These are phyloP conservation scores for Gymnopus androsaceus DNA, from an alignment of 1,284 basidiomycete species.

Conservation along the genomic window DNA sequence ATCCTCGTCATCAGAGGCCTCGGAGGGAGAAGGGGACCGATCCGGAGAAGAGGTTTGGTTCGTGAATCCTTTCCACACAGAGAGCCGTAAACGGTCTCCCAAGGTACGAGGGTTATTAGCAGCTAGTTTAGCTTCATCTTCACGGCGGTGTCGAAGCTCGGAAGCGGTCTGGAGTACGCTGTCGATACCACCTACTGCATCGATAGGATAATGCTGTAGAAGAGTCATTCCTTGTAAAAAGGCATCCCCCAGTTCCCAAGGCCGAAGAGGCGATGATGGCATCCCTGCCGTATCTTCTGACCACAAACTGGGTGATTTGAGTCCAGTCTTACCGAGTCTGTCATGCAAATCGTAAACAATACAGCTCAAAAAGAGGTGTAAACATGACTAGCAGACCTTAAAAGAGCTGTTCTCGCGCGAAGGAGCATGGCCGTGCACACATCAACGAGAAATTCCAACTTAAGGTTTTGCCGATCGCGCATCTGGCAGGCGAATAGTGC, in stretches of 20 bases:
- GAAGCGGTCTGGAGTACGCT: conserved; percentile 65
- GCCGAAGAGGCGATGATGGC: conserved; percentile 46
- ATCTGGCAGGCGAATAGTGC: conserved; percentile 61
- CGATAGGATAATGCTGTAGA: conserved; percentile 64
- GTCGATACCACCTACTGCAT: conserved; percentile 67
- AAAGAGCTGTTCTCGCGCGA: conserved; percentile 52
- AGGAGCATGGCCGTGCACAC: conserved; percentile 70
- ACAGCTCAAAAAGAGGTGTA: neutral
- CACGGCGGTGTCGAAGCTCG: conserved; percentile 57
- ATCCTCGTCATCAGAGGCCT: conserved; percentile 33
- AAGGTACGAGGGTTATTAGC: conserved; percentile 43
- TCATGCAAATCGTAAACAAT: neutral
- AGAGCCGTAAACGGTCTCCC: conserved; percentile 57
- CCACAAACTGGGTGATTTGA: conserved; percentile 56
- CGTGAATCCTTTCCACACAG: conserved; percentile 69
- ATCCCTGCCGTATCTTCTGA: conserved; percentile 41
- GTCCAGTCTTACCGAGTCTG: conserved; percentile 56
- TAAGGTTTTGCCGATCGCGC: conserved; percentile 60
- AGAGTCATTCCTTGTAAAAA: conserved; percentile 68
- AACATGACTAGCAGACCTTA: conserved; percentile 53
- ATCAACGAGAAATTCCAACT: conserved; percentile 67
- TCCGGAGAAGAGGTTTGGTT: conserved; percentile 46
- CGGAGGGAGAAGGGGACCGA: conserved; percentile 38
- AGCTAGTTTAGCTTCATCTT: conserved; percentile 36
- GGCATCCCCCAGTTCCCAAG: conserved; percentile 61